Percentiles rank a stretch among this genome's conserved stretches.
phyloP scores from a whole-genome alignment of 805 yeast genomes.

The Naumovozyma baii region DNA sequence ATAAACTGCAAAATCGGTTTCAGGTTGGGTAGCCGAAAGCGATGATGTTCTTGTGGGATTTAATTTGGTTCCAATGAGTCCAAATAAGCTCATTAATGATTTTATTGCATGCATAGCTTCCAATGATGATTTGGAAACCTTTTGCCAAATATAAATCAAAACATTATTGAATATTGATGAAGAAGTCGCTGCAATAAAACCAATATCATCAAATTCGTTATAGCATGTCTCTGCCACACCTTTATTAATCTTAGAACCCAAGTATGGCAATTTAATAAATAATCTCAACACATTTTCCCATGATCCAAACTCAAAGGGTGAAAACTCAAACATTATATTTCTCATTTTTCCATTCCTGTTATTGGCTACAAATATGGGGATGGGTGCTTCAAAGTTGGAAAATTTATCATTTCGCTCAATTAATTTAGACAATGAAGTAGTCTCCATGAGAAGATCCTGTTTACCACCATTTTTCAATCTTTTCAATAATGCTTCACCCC shows the following conservation, averaged over 20 bases:
- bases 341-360: slow-evolving; percentile 31
- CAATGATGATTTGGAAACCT: slow-evolving; percentile 25
- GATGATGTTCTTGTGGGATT: not conserved
- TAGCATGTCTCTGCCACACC: slow-evolving; percentile 40
- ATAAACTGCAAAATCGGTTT: slow-evolving; percentile 44
- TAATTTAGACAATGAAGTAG: slow-evolving; percentile 27
- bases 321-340: slow-evolving; percentile 42
- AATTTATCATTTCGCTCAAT: slow-evolving; percentile 23
- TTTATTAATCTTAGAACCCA: slow-evolving; percentile 40
- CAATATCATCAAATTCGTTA: slow-evolving; percentile 47
- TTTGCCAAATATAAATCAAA: slow-evolving; percentile 39
- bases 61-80: slow-evolving; percentile 7
- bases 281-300: slow-evolving; percentile 44
- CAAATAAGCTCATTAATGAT: slow-evolving; percentile 25
- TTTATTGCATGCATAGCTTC: slow-evolving; percentile 30
- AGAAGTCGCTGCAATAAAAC: slow-evolving; percentile 53
- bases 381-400: slow-evolving; percentile 34
- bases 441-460: slow-evolving; percentile 18
- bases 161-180: slow-evolving; percentile 53
- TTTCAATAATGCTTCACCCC: slow-evolving; percentile 54
- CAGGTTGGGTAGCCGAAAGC: not conserved
- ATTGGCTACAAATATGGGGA: slow-evolving; percentile 41
- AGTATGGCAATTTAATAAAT: slow-evolving; percentile 41
- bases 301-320: slow-evolving; percentile 59
- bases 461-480: slow-evolving; percentile 25